These are phyloP conservation scores for Geranium brycei DNA, from an alignment of 345 rosid genomes.

Conservation along the genomic window DNA sequence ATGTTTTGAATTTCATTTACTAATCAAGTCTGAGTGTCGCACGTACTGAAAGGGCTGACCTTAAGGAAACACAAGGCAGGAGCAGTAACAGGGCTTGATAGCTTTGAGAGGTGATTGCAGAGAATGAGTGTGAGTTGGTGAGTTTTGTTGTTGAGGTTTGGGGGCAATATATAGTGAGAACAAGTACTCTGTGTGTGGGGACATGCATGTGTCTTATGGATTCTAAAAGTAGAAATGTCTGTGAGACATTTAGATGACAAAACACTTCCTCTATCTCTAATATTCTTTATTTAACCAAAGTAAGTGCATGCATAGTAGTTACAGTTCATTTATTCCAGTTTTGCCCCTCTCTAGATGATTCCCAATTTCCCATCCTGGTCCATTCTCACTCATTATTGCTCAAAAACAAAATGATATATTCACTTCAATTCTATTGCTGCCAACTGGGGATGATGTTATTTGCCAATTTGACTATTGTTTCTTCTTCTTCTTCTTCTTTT, in stretches of 20 bases:
- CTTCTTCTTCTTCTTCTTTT: constrained; percentile 12
- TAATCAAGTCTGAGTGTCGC: no score
- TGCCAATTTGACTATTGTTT: constrained; percentile 12
- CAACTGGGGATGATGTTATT: constrained; percentile 28
- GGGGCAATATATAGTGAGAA: constrained; percentile 11
- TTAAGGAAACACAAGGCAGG: neutral
- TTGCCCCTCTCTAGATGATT: neutral
- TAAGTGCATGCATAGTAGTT: constrained; percentile 31
- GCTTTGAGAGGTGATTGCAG: neutral
- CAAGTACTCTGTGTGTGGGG: neutral
- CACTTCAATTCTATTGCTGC: constrained; percentile 21
- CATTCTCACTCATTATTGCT: neutral
- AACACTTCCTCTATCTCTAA: neutral
- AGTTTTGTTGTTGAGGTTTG: constrained; percentile 11
- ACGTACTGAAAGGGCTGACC: neutral
- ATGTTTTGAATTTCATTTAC: neutral
- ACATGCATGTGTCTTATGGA: constrained; percentile 10
- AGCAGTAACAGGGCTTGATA: neutral
- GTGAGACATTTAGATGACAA: constrained; percentile 16
- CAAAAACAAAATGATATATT: constrained; percentile 15
- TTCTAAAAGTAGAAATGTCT: constrained; percentile 21
- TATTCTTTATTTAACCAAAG: no score
- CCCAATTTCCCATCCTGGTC: neutral
- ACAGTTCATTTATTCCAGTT: constrained; percentile 18
- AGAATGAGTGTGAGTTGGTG: neutral